phyloP scores from a whole-genome alignment of 257 asterid genomes.

The Gynochthodes officinalis region DNA sequence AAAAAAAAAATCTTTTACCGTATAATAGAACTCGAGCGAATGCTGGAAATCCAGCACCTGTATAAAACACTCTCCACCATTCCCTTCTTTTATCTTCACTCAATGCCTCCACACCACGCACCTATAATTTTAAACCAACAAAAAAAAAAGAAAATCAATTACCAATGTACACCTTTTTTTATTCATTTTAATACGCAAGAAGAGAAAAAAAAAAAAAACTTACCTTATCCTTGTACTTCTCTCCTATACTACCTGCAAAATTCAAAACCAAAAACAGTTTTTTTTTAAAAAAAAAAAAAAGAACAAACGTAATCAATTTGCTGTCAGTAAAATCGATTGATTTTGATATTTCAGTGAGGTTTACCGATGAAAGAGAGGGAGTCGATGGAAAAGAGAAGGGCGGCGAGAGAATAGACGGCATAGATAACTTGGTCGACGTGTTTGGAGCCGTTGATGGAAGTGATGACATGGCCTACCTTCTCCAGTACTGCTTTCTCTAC shows the following conservation, averaged over 20 bases:
- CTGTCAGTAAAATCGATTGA: neutral
- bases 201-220: neutral
- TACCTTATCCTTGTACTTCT: slow-evolving; percentile 58
- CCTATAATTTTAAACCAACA: slow-evolving; percentile 8
- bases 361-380: slow-evolving; percentile 51
- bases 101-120: slow-evolving; percentile 33
- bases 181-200: neutral
- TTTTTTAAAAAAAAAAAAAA: neutral
- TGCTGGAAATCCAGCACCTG: slow-evolving; percentile 63
- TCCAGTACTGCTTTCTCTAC: slow-evolving; percentile 47
- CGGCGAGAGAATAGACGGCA: slow-evolving; percentile 74
- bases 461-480: slow-evolving; percentile 56
- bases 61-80: slow-evolving; percentile 62
- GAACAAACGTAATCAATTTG: neutral
- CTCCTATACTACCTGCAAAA: slow-evolving; percentile 54
- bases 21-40: slow-evolving; percentile 62
- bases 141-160: neutral
- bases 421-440: slow-evolving; percentile 67
- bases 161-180: neutral
- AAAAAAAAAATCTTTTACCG: slow-evolving; percentile 35
- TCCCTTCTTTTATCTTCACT: slow-evolving; percentile 49
- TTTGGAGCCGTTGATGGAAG: slow-evolving; percentile 46
- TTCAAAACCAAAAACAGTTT: neutral
- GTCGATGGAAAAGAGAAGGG: slow-evolving; percentile 51
- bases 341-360: neutral